Percentiles rank a stretch among this genome's conserved stretches.
These are phyloP conservation scores for Solanum paucissectum DNA, from an alignment of 257 asterid genomes.

Conservation along the genomic window DNA sequence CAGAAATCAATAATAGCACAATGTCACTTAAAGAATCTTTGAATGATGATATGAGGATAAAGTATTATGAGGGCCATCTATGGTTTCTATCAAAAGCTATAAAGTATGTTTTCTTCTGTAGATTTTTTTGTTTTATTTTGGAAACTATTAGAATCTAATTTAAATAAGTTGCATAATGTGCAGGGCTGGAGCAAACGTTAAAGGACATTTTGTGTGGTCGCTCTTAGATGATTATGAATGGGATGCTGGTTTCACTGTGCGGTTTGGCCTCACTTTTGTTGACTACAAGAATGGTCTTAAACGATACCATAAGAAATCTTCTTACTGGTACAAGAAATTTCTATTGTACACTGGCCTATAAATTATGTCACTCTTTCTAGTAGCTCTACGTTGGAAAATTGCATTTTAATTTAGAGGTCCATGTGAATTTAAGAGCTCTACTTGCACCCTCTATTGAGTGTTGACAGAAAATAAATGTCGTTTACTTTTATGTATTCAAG, in stretches of 20 bases:
- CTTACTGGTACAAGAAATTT: constrained; percentile 15
- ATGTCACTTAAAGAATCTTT: constrained; percentile 9
- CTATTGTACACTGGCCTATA: not conserved
- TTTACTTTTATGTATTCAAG: too few relatives aligned
- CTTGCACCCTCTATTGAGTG: not conserved
- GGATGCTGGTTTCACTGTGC: constrained; percentile 19
- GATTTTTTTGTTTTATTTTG: not conserved
- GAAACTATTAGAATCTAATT: not conserved
- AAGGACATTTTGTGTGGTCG: constrained; percentile 20
- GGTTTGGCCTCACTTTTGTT: constrained; percentile 12
- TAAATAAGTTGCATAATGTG: not conserved
- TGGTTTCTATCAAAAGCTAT: constrained; percentile 15
- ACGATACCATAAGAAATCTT: constrained; percentile 8
- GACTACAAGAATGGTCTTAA: constrained; percentile 11
- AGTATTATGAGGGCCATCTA: constrained; percentile 12
- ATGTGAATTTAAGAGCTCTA: not conserved
- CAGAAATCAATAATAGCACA: constrained; percentile 9
- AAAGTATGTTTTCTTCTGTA: constrained; percentile 3
- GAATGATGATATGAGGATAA: constrained; percentile 7
- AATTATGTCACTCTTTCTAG: not conserved
- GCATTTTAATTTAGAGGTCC: not conserved
- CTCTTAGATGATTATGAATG: constrained; percentile 17
- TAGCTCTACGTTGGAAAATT: not conserved
- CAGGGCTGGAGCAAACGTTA: constrained; percentile 21
- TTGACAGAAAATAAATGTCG: not conserved